phyloP scores from a whole-genome alignment of 176 grass and related monocot species.

The Ensete ventricosum region DNA sequence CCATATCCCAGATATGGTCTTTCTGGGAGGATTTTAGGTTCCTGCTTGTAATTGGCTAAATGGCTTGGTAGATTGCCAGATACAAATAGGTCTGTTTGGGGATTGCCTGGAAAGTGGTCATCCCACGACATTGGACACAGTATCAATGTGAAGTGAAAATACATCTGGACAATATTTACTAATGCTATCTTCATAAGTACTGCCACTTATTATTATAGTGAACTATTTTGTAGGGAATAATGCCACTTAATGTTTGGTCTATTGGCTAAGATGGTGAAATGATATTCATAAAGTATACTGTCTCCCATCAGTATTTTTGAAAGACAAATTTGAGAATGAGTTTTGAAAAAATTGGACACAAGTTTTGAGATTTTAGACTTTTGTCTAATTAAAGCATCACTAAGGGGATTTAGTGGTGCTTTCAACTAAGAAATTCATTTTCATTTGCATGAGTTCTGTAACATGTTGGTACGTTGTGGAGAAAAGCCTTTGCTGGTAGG shows the following conservation, averaged over 20 bases:
- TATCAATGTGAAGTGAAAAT: not conserved
- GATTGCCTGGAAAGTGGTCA: not conserved
- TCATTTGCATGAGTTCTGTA: no score
- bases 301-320: not conserved
- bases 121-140: not conserved
- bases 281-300: not conserved
- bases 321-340: not conserved
- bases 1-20: not conserved
- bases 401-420: not conserved
- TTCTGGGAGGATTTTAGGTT: not conserved
- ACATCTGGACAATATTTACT: not conserved
- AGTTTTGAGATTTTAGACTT: slow-evolving; percentile 1
- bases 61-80: not conserved
- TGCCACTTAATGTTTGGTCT: not conserved
- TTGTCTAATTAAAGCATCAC: not conserved
- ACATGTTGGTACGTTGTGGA: no score
- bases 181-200: not conserved
- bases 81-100: not conserved
- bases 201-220: not conserved
- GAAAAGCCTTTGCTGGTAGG: no score
- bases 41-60: not conserved
- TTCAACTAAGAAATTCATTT: no score
- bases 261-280: not conserved
- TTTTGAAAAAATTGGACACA: not conserved
- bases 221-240: not conserved